A percentile compares a stretch with the other conserved stretches of the same genome.
phyloP scores from a whole-genome alignment of 139 green algal species.

The Haematococcus lacustris region DNA sequence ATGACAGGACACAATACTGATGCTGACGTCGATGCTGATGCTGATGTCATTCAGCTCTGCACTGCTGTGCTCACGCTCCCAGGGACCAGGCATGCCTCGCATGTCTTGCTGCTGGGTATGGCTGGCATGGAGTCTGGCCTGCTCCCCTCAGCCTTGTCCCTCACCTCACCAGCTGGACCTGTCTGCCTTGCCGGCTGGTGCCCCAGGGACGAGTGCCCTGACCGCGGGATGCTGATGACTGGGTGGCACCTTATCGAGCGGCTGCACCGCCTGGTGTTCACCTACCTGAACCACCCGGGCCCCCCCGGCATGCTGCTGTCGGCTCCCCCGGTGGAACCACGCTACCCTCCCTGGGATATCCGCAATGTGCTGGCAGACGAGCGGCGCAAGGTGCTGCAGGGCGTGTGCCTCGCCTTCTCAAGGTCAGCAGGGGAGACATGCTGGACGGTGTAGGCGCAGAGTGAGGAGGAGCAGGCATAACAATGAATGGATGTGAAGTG shows the following conservation, averaged over 20 bases:
- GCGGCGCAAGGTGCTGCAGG: slow-evolving; percentile 29
- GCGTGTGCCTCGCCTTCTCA: slow-evolving; percentile 51
- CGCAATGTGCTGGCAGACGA: slow-evolving; percentile 19
- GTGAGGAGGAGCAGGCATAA: not conserved
- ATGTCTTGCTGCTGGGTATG: not conserved
- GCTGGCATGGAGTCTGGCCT: not conserved
- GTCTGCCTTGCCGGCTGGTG: not conserved
- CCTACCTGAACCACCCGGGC: slow-evolving; percentile 10
- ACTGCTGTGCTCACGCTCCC: too few relatives aligned
- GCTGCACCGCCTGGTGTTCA: slow-evolving; percentile 32
- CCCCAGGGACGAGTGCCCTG: slow-evolving; percentile 42
- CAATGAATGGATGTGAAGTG: not conserved
- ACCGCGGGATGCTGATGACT: slow-evolving; percentile 43
- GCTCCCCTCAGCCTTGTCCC: not conserved
- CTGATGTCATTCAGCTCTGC: too few relatives aligned
- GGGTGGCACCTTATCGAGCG: slow-evolving; percentile 27
- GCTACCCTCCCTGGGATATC: slow-evolving; percentile 18
- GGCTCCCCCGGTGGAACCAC: slow-evolving; percentile 2
- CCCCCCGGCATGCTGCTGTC: slow-evolving; percentile 1
- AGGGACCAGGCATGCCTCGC: not conserved
- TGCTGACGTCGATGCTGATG: too few relatives aligned
- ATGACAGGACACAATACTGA: too few relatives aligned
- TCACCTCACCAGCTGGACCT: not conserved
- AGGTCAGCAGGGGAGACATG: too few relatives aligned
- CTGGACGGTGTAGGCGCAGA: not conserved